Base-by-base conservation (phyloP, 75 land plant genomes). In the Sequoiadendron giganteum region DNA sequence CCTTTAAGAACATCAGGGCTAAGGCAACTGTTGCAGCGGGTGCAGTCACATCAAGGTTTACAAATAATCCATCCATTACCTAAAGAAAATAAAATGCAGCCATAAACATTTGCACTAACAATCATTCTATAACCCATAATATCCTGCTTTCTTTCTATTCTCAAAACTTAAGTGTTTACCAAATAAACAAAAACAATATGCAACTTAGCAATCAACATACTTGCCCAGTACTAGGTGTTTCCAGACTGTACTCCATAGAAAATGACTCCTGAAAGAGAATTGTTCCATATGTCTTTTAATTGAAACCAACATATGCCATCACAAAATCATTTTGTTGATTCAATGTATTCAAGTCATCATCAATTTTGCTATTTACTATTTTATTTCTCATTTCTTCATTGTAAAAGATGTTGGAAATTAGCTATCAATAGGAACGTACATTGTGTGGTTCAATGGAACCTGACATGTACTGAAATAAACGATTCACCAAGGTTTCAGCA, bases 11-110 rank as follows among this genome's bases (percentile, higher is more conserved):
- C 93, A 97, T 95, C 28, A 98, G 89, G 77, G 96, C 94, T 39
- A 98, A 89, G 34, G 99, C 99, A 88, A 98, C 93, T 78, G 95
- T 97, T 85, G 99, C 99, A 54, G 99, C 99, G 87, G 99, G 99
- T 68, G 99, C 96, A 86, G 99, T 98, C 56, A 97, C 99, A 90
- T 98, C 99, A 87, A 98, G 89, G 89, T 98, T 98, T 58, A 98
- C 92, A 15, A 88, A 84, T 5, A 92, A 89, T 42, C 98, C 96
- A 90, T 98, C 99, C 93, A 94, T 92, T 87, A 97, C 92, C 99
- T 98, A 78, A 1, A 34, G 47, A 39, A 86, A 36, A 36, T 10
- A 54, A 61, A 25, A 19, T 61, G 40, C 39, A 85, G 0, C 25
- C 10, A 85, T 55, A 42, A 42, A 42, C 1, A 43, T n/a, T 32